Evolutionary conservation across 108 stramenopile species (phyloP), one percentile per base, ranked within the genome.

Genomic region (Pseudonitzschia multistriata): DNA sequence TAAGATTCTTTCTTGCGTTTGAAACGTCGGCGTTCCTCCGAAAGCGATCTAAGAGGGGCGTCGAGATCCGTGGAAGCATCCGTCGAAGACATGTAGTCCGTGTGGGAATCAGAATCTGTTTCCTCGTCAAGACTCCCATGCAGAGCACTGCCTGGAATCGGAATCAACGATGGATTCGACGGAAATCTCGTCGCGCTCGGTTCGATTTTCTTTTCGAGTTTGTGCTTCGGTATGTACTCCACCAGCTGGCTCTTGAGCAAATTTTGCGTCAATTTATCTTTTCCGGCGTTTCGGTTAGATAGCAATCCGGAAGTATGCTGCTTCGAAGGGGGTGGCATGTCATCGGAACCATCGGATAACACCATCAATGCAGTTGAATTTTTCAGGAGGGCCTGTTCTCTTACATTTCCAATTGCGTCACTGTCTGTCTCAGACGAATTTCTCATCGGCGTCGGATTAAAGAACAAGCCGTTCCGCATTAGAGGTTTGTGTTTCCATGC

Each of bases 1-100:
- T 62, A 47, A 1, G 31, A 47, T 15, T 76, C 72, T 22, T 79
- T 65, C 29, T 74, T 59, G 28, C 75, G 64, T 37, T 27, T 21
- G 48, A 22, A 56, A 33, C 59, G 59, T 19, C 42, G 35, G 10
- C 75, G 62, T 57, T 93, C 88, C 49, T 66, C 49, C 22, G 66
- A 62, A 3, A 92, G 45, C 5, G 72, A 53, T 34, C 78, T 61
- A 7, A 57, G 50, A 8, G 83, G 70, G 31, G 79, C 82, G 70
- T 92, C 91, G 33, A 92, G 61, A 69, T 92, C 91, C 30, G 90
- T 91, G 13, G 86, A 81, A 28, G 87, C 80, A 49, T 87, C 85
- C 24, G 83, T 80, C 15, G 40, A 69, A 22, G 60, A 68, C 22
- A 35, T 49, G 25, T 62, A 69, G 40, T 74, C 73, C 29, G 69